Conservation (phyloP, 345 rosid genomes). For the Sonneratia caseolaris region DNA sequence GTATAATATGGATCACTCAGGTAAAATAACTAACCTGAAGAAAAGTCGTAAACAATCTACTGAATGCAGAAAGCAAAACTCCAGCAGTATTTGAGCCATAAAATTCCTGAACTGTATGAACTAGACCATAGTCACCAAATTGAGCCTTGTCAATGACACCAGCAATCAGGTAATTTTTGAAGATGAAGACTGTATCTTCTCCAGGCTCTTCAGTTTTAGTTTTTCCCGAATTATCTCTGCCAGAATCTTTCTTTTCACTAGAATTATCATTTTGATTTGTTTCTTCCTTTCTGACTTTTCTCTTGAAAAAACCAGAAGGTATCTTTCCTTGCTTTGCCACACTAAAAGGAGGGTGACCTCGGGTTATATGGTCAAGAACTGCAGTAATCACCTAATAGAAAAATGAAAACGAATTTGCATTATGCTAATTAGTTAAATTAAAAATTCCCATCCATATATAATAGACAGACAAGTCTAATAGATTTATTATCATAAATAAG, state of each 20-base stretch:
- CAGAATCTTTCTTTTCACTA: constrained; percentile 9
- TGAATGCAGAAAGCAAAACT: constrained; percentile 65
- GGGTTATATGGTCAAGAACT: constrained; percentile 57
- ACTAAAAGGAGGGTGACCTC: constrained; percentile 65
- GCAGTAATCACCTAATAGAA: constrained; percentile 55
- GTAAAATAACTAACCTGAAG: constrained; percentile 54
- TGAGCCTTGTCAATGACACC: constrained; percentile 99
- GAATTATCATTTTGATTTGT: constrained; percentile 2
- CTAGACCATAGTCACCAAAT: constrained; percentile 90
- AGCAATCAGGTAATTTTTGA: constrained; percentile 54
- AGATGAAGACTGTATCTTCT: constrained; percentile 65
- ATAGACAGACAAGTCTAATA: not conserved
- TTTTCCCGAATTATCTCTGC: constrained; percentile 4
- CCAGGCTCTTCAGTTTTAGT: constrained; percentile 25
- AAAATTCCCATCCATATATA: not conserved
- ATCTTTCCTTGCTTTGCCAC: constrained; percentile 72
- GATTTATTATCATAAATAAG: not conserved
- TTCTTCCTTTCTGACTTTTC: constrained; percentile 17
- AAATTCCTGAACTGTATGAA: constrained; percentile 91
- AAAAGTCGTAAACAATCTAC: constrained; percentile 80
- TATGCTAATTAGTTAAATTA: not conserved
- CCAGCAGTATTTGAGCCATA: constrained; percentile 91
- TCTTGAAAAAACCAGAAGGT: constrained; percentile 63
- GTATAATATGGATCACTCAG: not conserved
- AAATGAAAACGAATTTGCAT: constrained; percentile 3